Base-by-base conservation (phyloP, 345 rosid species). In the Combretum micranthum region DNA sequence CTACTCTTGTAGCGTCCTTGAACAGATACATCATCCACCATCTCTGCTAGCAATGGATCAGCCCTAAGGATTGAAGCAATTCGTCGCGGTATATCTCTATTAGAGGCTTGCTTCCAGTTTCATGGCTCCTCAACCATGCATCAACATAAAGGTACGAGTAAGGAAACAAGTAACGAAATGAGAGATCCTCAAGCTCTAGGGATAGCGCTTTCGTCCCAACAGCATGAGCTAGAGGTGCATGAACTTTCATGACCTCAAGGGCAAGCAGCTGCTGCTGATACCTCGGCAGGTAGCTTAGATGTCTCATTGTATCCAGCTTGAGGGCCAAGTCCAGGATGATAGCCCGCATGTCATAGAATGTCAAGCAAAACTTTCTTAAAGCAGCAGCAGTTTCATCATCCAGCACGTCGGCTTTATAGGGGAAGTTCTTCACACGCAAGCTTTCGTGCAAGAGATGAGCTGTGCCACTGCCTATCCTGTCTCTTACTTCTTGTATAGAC, bases 191-290 rank as follows among this genome's bases (percentile, higher is more conserved):
- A 12, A 92, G 86, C 80, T 92, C 90, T 62, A 86, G 67, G 0
- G 98, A 92, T 13, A 88, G 39, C 47, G 59, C 67, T 54, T 73
- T 76, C 20, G 93, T 75, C 16, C 90, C 88, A 3, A 88, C 77
- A 0, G 90, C 95, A 63, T 92, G 93, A 57, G 98, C 96, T 50
- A 92, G 67, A 15, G 98, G 98, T 46, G 93, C 88, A 59, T 88
- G 79, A 26, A 92, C 78, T 72, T 75, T 86, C 80, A 92, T 44
- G 21, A 79, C 88, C 71, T 92, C 77, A n/a, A 92, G 93, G 37
- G 98, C 69, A 47, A 86, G 64, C 66, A 71, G 66, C 64, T 79
- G 86, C 55, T 88, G 95, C 42, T 78, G 84, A 69, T 84, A 81
- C 59, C 80, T 83, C 8, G 98, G 95, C 63, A 86, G 69, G 71